phyloP scores from a whole-genome alignment of 768 basidiomycete species.

The Crucibulum laeve region DNA sequence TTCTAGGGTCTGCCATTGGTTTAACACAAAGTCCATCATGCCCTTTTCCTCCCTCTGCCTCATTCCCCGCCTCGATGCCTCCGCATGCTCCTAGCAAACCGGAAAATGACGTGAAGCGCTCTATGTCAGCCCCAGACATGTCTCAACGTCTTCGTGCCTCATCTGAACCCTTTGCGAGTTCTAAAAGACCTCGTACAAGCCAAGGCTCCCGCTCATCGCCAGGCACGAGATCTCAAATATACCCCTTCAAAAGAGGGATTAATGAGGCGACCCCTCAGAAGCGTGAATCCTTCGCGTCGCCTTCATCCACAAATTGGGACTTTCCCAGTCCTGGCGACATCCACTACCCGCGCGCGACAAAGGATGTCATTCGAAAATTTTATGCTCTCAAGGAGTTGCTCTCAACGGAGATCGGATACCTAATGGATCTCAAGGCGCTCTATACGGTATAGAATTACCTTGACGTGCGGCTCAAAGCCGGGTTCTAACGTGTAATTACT shows the following conservation, averaged over 20 bases:
- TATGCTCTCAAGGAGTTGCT: constrained; percentile 86
- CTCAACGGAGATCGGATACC: constrained; percentile 79
- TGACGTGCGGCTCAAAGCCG: not conserved
- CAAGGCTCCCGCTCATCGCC: not conserved
- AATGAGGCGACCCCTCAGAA: not conserved
- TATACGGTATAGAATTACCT: constrained; percentile 52
- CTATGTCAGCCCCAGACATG: constrained; percentile 34
- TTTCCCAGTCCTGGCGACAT: constrained; percentile 19
- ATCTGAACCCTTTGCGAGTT: not conserved
- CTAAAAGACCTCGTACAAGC: not conserved
- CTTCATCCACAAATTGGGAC: not conserved
- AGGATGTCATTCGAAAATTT: constrained; percentile 48
- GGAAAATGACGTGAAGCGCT: constrained; percentile 27
- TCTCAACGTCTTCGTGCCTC: not conserved
- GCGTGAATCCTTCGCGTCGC: constrained; percentile 1
- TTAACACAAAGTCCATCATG: constrained; percentile 25
- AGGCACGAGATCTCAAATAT: too few relatives aligned
- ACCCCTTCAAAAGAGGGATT: not conserved
- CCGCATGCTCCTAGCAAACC: constrained; percentile 19
- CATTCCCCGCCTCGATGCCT: constrained; percentile 38
- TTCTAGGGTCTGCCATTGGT: constrained; percentile 32
- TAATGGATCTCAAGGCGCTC: constrained; percentile 71
- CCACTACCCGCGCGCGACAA: constrained; percentile 27
- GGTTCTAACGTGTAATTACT: constrained; percentile 4
- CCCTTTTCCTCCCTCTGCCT: constrained; percentile 36